Evolutionary conservation across 805 yeast species (phyloP).

Genomic region (Starmerella stellata): DNA sequence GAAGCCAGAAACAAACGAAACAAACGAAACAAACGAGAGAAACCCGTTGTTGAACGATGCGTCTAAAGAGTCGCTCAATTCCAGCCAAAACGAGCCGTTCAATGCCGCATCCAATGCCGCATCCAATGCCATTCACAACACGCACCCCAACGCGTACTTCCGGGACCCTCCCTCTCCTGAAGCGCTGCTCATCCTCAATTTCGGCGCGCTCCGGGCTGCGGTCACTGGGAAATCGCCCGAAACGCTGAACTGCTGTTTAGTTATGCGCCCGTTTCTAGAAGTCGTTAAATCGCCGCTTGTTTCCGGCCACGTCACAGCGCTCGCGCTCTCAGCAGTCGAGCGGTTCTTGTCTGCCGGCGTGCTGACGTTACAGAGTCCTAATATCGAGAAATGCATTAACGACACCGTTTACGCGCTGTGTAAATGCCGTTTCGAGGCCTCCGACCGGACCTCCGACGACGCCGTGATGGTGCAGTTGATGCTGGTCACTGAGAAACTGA

Average conservation of each 20-base stretch:
- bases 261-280: constrained; percentile 71
- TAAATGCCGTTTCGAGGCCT: constrained; percentile 89
- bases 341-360: constrained; percentile 57
- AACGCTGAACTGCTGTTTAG: constrained; percentile 49
- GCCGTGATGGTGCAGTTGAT: constrained; percentile 73
- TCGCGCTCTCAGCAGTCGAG: constrained; percentile 58
- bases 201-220: constrained; percentile 59
- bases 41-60: too few relatives aligned
- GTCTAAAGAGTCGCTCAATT: background rate
- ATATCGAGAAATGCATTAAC: constrained; percentile 39
- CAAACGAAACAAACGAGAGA: background rate
- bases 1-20: background rate
- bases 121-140: background rate
- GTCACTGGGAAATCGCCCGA: constrained; percentile 35
- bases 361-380: constrained; percentile 36
- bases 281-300: constrained; percentile 71
- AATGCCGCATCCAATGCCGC: too few relatives aligned
- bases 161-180: constrained; percentile 21
- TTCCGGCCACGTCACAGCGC: constrained; percentile 66
- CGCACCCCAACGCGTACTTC: too few relatives aligned
- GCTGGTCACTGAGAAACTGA: constrained; percentile 47
- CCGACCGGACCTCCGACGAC: constrained; percentile 83
- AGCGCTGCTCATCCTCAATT: constrained; percentile 57
- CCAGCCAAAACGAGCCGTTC: background rate
- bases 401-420: constrained; percentile 63